Conservation (phyloP, 2,329 filamentous ascomycete genomes). For the Ciborinia camelliae region DNA sequence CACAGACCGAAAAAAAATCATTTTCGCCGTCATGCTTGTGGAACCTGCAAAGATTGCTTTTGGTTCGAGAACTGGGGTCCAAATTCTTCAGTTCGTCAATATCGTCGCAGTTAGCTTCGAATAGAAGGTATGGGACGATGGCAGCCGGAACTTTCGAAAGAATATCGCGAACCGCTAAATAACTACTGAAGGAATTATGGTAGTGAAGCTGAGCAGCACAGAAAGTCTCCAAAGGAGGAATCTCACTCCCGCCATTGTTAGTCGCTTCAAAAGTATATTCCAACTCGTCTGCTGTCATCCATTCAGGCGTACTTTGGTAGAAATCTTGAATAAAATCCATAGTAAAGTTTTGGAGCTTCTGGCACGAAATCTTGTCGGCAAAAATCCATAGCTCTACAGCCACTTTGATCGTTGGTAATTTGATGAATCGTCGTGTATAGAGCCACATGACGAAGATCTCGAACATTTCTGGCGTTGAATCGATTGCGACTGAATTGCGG, state of each 20-base stretch:
- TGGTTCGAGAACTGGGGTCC: not conserved
- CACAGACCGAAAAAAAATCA: not conserved
- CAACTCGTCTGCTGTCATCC: not conserved
- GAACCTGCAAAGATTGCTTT: not conserved
- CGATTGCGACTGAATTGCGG: rapidly evolving
- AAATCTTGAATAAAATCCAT: not conserved
- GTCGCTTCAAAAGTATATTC: not conserved
- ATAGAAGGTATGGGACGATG: not conserved
- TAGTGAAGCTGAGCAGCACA: not conserved
- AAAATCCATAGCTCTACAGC: slow-evolving; percentile 1
- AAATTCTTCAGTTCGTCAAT: not conserved
- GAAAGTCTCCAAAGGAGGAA: not conserved
- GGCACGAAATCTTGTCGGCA: not conserved
- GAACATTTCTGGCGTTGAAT: not conserved
- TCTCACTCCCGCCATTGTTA: not conserved
- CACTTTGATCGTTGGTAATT: not conserved
- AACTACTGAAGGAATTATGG: too few species aligned
- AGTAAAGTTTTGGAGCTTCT: not conserved
- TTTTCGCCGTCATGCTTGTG: not conserved
- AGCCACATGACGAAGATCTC: not conserved
- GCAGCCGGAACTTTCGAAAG: not conserved
- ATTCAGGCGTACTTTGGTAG: rapidly evolving
- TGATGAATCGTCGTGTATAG: not conserved
- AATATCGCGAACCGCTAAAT: not conserved
- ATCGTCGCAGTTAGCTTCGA: not conserved